Evolutionary conservation across 805 yeast species (phyloP).

Genomic region (Wickerhamiella siamensis): DNA sequence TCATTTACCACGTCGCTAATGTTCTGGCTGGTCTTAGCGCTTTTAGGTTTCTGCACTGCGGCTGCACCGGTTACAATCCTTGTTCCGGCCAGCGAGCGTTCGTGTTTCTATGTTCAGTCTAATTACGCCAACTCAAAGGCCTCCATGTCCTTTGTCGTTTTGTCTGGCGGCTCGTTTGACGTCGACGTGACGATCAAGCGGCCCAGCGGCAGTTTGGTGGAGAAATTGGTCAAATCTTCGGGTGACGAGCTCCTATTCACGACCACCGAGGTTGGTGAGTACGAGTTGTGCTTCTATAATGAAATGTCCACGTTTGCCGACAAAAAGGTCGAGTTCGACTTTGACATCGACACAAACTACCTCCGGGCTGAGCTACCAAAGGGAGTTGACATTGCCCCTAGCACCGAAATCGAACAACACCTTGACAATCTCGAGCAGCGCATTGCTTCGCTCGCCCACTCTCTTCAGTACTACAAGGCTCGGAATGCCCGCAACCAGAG

Average conservation of each 20-base stretch:
- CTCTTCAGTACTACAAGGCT: slow-evolving; percentile 66
- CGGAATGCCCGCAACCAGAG: slow-evolving; percentile 86
- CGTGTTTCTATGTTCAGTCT: slow-evolving; percentile 62
- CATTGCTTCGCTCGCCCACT: slow-evolving; percentile 21
- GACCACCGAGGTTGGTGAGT: slow-evolving; percentile 60
- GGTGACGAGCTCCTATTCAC: slow-evolving; percentile 68
- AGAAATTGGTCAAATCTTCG: slow-evolving; percentile 44
- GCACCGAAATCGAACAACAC: slow-evolving; percentile 22
- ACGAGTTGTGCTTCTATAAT: slow-evolving; percentile 73
- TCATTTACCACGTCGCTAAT: not conserved
- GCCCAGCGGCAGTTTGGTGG: slow-evolving; percentile 42
- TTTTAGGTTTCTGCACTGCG: slow-evolving; percentile 1
- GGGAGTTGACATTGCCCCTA: slow-evolving; percentile 18
- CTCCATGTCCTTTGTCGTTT: slow-evolving; percentile 72
- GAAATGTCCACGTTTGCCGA: slow-evolving; percentile 71
- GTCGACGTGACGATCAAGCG: slow-evolving; percentile 48
- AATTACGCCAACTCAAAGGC: slow-evolving; percentile 43
- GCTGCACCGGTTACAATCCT: slow-evolving; percentile 54
- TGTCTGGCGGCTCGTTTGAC: slow-evolving; percentile 66
- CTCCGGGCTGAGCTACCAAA: slow-evolving; percentile 51
- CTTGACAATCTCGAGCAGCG: slow-evolving; percentile 20
- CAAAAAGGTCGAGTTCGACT: slow-evolving; percentile 73
- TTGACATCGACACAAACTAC: slow-evolving; percentile 29
- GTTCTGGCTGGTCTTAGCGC: not conserved
- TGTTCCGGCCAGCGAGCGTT: slow-evolving; percentile 58